Percentiles rank a stretch among this genome's conserved stretches.
Evolutionary conservation across 1,139 yeast genomes (phyloP).

Genomic region (Candida pseudoviswanathii): DNA sequence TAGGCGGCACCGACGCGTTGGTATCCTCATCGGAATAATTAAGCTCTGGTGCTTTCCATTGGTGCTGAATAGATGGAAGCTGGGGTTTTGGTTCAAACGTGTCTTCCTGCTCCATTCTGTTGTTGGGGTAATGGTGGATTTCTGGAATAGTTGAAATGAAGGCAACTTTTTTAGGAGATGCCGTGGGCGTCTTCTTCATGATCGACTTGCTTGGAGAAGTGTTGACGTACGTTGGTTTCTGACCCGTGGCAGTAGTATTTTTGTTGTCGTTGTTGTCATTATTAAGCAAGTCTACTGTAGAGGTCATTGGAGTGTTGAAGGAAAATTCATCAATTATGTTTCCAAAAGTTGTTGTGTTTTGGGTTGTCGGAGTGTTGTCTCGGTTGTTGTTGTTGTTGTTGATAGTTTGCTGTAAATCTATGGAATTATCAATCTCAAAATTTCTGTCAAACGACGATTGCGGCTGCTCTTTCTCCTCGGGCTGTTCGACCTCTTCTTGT

Average conservation of each 20-base stretch:
- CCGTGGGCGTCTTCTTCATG: slow-evolving; percentile 34
- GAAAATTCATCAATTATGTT: slow-evolving; percentile 32
- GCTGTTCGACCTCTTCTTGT: not conserved
- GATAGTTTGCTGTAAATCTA: slow-evolving; percentile 20
- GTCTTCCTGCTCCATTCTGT: slow-evolving; percentile 11
- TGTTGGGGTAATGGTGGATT: slow-evolving; percentile 36
- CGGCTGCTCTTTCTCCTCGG: not conserved
- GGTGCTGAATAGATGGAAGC: slow-evolving; percentile 10
- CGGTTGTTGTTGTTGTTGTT: not conserved
- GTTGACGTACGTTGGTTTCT: slow-evolving; percentile 10
- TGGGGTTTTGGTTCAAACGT: not conserved
- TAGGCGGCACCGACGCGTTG: slow-evolving; percentile 16
- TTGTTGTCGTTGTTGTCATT: not conserved
- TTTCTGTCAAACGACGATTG: slow-evolving; percentile 28
- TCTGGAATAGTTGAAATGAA: slow-evolving; percentile 37
- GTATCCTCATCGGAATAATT: slow-evolving; percentile 16
- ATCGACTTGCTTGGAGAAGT: slow-evolving; percentile 45
- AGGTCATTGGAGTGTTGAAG: slow-evolving; percentile 30
- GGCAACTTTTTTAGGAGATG: slow-evolving; percentile 46
- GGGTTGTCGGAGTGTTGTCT: not conserved
- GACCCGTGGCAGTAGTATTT: slow-evolving; percentile 1
- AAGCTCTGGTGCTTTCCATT: slow-evolving; percentile 25
- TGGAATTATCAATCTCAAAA: slow-evolving; percentile 27
- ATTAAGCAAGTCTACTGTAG: slow-evolving; percentile 24
- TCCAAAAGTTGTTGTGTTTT: slow-evolving; percentile 12